Evolutionary conservation across 768 basidiomycete genomes (phyloP).

Genomic region (Kondoa subrosea): DNA sequence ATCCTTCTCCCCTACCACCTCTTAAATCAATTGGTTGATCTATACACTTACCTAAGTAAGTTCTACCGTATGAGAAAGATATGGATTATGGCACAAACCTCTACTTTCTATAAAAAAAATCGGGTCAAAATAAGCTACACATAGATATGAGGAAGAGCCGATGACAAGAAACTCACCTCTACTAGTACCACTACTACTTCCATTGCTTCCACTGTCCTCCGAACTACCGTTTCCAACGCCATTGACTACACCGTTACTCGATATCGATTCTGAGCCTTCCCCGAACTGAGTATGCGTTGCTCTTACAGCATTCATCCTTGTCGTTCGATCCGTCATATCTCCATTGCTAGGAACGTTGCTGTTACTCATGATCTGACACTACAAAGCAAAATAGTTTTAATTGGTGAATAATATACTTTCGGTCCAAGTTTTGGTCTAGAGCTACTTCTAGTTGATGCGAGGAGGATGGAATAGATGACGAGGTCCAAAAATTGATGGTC

Average conservation of each 20-base stretch:
- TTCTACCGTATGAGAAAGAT: not conserved
- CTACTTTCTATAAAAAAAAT: not conserved
- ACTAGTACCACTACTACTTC: not conserved
- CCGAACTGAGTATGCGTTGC: not conserved
- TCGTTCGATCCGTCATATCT: not conserved
- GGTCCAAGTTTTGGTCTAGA: no score
- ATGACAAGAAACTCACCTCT: not conserved
- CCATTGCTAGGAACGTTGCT: not conserved
- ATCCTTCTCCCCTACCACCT: not conserved
- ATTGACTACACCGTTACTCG: not conserved
- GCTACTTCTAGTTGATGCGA: no score
- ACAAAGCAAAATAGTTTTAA: no score
- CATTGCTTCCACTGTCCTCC: no score
- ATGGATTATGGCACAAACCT: not conserved
- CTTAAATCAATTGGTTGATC: not conserved
- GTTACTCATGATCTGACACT: no score
- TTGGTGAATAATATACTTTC: no score
- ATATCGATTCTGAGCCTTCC: not conserved
- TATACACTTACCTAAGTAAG: not conserved
- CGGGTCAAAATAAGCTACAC: not conserved
- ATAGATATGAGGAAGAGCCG: not conserved
- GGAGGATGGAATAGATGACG: no score
- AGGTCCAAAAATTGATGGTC: no score
- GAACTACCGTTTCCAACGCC: no score
- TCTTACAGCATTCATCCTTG: not conserved